Evolutionary conservation across 192 early-diverging fungal genomes (phyloP), one percentile per base, ranked within the genome.

Genomic region (Cetraspora pellucida): DNA sequence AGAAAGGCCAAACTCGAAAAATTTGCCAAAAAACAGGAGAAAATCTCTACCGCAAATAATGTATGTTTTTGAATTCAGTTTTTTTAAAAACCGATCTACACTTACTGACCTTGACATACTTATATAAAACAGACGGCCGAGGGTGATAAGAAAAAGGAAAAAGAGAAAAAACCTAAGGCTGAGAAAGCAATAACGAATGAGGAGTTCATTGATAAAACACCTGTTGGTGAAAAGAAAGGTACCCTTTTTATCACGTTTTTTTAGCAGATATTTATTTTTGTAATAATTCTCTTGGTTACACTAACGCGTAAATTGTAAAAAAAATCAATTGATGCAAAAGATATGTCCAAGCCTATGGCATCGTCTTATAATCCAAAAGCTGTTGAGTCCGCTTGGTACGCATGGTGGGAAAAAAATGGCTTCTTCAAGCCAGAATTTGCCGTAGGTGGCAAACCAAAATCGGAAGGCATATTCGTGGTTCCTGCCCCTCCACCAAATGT

Each of bases 401-500:
- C 86, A 31, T 99, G 96, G 95, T 98, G 98, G 97, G 95, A 95
- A 83, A 91, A 95, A 86, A 83, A 92, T 79, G 93, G 92, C 13
- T 94, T 88, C 82, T 98, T 99, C 79, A 87, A 95, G 79, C 98
- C 98, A 14, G 83, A 90, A 76, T 83, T 94, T 66, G 86, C 84
- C 2, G 77, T 83, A 25, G 89, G 94, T 74, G 95, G 93, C 61
- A 86, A 92, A 78, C 74, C 87, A 78, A 89, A 86, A 67, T 83
- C 90, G 13, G 92, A 92, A 72, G 96, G 94, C 70, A 80, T 88
- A 31, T 99, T 95, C 85, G 92, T 97, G 44, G 90, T 99, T 77
- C 90, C 96, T n/a, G 91, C 94, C 16, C 98, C 96, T 14, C 98
- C 98, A 78, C 98, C 98, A n/a, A 99, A 99, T 81, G 93, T 99